Conservation (phyloP, 2,329 filamentous ascomycete genomes). For the Fusarium udum region DNA sequence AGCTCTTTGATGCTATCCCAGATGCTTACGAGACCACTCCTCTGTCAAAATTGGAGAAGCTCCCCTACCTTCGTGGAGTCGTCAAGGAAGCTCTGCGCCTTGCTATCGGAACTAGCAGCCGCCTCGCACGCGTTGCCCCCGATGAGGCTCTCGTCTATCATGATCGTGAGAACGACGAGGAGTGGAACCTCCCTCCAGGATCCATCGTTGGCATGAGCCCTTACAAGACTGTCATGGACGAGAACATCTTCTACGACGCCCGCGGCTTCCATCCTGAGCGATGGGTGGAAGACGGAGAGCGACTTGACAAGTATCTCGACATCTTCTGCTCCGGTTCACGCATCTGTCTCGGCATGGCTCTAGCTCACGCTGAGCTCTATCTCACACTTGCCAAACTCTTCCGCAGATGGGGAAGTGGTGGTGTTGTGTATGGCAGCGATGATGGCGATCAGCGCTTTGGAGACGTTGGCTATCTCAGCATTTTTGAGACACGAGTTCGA, state of each 20-base stretch:
- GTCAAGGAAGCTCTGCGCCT: constrained; percentile 62
- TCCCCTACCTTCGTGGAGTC: constrained; percentile 60
- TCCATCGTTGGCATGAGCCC: constrained; percentile 52
- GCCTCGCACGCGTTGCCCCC: constrained; percentile 59
- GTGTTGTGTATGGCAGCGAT: constrained; percentile 43
- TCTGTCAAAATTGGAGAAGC: constrained; percentile 45
- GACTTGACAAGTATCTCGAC: constrained; percentile 48
- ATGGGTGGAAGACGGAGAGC: constrained; percentile 47
- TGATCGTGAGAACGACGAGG: constrained; percentile 42
- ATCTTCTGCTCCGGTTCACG: constrained; percentile 50
- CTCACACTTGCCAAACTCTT: constrained; percentile 51
- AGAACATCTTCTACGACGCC: constrained; percentile 47
- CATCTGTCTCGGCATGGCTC: constrained; percentile 50
- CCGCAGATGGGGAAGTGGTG: constrained; percentile 50
- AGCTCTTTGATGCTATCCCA: constrained; percentile 49
- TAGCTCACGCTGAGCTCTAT: constrained; percentile 52
- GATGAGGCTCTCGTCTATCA: constrained; percentile 45
- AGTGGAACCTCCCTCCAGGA: constrained; percentile 47
- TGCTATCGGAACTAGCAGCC: constrained; percentile 57
- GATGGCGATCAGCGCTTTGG: constrained; percentile 47
- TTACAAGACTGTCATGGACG: constrained; percentile 49
- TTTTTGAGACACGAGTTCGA: constrained; percentile 48
- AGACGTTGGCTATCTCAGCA: constrained; percentile 48
- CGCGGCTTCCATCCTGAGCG: constrained; percentile 49
- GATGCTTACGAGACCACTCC: constrained; percentile 42